Conservation (phyloP, 805 yeast species). For the Wickerhamomyces alni region DNA sequence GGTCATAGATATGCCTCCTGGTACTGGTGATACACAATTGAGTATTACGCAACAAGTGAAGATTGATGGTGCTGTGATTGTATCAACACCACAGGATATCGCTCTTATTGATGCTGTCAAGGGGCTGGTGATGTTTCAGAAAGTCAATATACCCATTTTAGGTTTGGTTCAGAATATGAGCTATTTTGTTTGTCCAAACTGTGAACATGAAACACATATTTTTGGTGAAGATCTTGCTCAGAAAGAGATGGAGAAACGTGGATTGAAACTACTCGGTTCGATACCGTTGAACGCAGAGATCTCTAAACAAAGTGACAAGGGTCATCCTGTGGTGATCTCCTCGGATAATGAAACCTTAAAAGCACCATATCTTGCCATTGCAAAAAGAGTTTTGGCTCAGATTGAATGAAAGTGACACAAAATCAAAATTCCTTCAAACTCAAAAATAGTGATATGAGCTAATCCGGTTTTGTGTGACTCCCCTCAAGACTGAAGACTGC, state of each 20-base stretch:
- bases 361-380: constrained; percentile 43
- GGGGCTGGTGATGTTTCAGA: constrained; percentile 73
- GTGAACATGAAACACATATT: constrained; percentile 65
- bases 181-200: constrained; percentile 66
- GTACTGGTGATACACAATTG: constrained; percentile 84
- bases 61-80: constrained; percentile 76
- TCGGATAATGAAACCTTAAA: constrained; percentile 32
- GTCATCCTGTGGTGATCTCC: constrained; percentile 54
- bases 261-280: constrained; percentile 51
- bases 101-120: constrained; percentile 76
- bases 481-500: too few species aligned
- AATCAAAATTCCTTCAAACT: too few species aligned
- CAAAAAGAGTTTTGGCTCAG: constrained; percentile 27
- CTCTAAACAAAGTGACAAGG: constrained; percentile 55
- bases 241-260: constrained; percentile 43
- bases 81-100: constrained; percentile 82
- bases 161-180: constrained; percentile 87
- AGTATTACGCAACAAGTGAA: constrained; percentile 75
- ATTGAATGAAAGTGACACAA: background rate
- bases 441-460: too few species aligned
- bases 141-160: constrained; percentile 62
- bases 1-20: constrained; percentile 85
- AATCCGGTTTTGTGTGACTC: too few species aligned
- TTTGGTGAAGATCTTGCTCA: constrained; percentile 58
- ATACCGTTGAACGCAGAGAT: constrained; percentile 62